Evolutionary conservation across 225 moss, liverwort and hornwort genomes (phyloP), one percentile per base, ranked within the genome.

Genomic region (Lunularia cruciata): DNA sequence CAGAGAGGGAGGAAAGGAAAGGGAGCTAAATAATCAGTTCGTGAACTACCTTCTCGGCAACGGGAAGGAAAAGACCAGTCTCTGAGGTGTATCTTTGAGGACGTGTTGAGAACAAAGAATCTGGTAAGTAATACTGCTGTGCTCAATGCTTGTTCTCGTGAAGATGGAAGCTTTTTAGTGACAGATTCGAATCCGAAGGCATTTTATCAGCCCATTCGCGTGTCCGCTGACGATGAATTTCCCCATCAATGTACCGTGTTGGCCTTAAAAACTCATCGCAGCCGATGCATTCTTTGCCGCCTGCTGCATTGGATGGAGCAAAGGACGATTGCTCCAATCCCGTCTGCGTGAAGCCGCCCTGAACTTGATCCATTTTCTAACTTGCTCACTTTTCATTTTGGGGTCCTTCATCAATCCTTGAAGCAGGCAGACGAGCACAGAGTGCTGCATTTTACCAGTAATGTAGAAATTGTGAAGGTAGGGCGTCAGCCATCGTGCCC

Each of bases 291-390:
- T 32, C 57, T 15, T 57, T 34, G 57, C 57, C 34, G 57, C 26
- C 57, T 57, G 27, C 56, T 3, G 56, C 56, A 57, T 31, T 57
- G 30, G 56, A 57, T 49, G 30, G 33, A 57, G 57, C 57, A 57
- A 31, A 31, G 3, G 12, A 18, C 33, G 32, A 16, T 57, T 57
- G 57, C 57, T 33, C 57, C 27, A 11, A 32, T 34, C 57, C 57
- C 34, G 54, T 30, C 16, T 18, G 57, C 57, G 33, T 19, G 13
- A 57, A 16, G 57, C 57, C 33, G 34, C 16, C 57, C 57, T 57
- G 12, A 14, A 11, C 8, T 54, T 26, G 33, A 34, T 32, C 25
- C 2, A 32, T 34, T 40, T 13, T 40, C 40, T 13, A 40, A 40
- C 40, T 6, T 6, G 8, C 6, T 40, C 8, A 13, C 13, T 40